Base-by-base conservation (phyloP, 2,329 filamentous ascomycete genomes). In the Cordyceps cicadae region DNA sequence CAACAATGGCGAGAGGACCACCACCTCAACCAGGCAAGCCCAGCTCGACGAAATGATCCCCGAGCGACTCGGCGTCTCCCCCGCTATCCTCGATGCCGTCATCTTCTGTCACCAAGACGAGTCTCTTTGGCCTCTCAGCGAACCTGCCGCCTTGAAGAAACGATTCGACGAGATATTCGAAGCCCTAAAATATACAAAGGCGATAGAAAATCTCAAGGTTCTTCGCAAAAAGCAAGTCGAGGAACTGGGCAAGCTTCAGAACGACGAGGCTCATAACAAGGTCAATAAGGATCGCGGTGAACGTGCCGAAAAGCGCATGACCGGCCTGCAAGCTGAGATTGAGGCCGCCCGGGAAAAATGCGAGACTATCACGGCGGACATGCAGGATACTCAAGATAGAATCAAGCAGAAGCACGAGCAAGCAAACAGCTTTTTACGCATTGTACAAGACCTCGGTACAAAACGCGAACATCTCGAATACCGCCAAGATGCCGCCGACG, bases 61-160 rank as follows among this genome's bases (percentile, higher is more conserved):
- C 0, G 84, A 89, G 66, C 88, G 90, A 65, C 81, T 99, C 0
- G 94, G 94, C 43, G 94, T 97, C 3, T 94, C 92, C 1, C 87
- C 87, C 60, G 92, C 94, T 14, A 87, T 99, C 60, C 81, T 99
- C 29, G 92, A 97, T 66, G 89, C 88, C 62, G 94, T 99, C 71
- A 97, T 99, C 66, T 99, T 99, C 75, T 99, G 94, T 72, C 94
- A 99, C 70, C 94, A 99, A 71, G 94, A 99, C 71, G 94, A 99
- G 66, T 97, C 93, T 29, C 76, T 97, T 32, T 99, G 94, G 94
- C 94, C 94, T 0, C 87, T 99, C 81, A 95, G 91, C 70, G 90
- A 96, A 68, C 91, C 94, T 0, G 79, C 84, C 0, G 85, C 84
- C 0, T 78, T 99, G 55, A 99, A 99, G 75, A 95, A 95, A 73